Evolutionary conservation across 257 asterid species (phyloP).

Genomic region (Nicotiana tomentosiformis): DNA sequence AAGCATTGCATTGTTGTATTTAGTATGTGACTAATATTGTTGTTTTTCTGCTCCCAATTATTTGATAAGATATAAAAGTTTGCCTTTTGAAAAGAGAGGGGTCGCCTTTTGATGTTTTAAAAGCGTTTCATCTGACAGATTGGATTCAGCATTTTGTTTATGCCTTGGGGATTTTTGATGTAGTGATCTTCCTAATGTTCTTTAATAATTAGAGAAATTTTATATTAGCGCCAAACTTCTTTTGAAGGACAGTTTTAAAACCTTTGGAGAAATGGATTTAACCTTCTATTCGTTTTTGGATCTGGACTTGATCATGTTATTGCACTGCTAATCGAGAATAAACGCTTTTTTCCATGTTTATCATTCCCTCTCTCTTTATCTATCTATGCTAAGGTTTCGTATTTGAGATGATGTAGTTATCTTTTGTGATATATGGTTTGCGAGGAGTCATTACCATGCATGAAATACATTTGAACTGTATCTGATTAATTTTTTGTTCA

Average conservation of each 20-base stretch:
- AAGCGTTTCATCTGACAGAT: not conserved
- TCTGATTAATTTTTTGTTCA: not conserved
- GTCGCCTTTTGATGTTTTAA: not conserved
- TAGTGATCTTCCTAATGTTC: not conserved
- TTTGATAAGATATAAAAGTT: not conserved
- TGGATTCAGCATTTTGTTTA: not conserved
- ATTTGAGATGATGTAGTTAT: not conserved
- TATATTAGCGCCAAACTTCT: not conserved
- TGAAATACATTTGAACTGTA: not conserved
- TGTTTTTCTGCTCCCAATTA: not conserved
- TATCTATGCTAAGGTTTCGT: not conserved
- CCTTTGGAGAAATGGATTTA: not conserved
- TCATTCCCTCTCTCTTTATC: not conserved
- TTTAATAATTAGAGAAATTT: not conserved
- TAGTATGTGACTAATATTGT: not conserved
- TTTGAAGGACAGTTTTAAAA: not conserved
- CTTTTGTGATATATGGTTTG: not conserved
- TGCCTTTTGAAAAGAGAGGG: not conserved
- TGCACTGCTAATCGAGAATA: not conserved
- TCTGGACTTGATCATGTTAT: not conserved
- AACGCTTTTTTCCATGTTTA: not conserved
- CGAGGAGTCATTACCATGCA: not conserved
- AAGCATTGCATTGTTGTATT: no score
- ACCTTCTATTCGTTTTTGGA: not conserved
- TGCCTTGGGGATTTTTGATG: not conserved